Percentiles rank a stretch among this genome's conserved stretches.
Evolutionary conservation across 2,329 filamentous ascomycete species (phyloP).

Genomic region (Venturia oleaginea): DNA sequence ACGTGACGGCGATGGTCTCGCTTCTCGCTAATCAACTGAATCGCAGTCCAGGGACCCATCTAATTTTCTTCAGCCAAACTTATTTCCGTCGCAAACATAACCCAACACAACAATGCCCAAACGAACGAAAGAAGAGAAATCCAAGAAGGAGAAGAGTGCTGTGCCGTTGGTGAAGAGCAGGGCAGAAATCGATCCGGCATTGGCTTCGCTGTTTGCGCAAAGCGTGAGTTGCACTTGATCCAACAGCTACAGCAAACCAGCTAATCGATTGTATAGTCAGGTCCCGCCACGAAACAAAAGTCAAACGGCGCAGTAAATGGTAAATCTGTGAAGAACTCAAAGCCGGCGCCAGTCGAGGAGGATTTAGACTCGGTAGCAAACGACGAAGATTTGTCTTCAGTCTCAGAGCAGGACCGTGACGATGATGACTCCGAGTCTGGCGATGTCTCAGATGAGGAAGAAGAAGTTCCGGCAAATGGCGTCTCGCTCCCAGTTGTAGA

Average conservation of each 20-base stretch:
- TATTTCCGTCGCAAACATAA: background rate
- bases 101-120: constrained; percentile 23
- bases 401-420: constrained; percentile 22
- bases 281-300: background rate
- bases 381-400: constrained; percentile 35
- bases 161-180: constrained; percentile 25
- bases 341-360: constrained; percentile 11
- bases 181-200: constrained; percentile 32
- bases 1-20: background rate
- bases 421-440: constrained; percentile 24
- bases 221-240: constrained; percentile 22
- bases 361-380: constrained; percentile 22
- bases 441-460: constrained; percentile 19
- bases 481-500: constrained; percentile 21
- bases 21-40: background rate
- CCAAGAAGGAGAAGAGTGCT: constrained; percentile 10
- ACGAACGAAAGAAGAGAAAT: constrained; percentile 14
- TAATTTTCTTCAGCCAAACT: constrained; percentile 2
- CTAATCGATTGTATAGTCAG: constrained; percentile 5
- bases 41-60: background rate
- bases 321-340: background rate
- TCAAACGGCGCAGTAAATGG: background rate
- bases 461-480: constrained; percentile 25
- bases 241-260: background rate
- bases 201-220: constrained; percentile 40